Conservation (phyloP, 2,329 filamentous ascomycete species). For the Cladophialophora psammophila region DNA sequence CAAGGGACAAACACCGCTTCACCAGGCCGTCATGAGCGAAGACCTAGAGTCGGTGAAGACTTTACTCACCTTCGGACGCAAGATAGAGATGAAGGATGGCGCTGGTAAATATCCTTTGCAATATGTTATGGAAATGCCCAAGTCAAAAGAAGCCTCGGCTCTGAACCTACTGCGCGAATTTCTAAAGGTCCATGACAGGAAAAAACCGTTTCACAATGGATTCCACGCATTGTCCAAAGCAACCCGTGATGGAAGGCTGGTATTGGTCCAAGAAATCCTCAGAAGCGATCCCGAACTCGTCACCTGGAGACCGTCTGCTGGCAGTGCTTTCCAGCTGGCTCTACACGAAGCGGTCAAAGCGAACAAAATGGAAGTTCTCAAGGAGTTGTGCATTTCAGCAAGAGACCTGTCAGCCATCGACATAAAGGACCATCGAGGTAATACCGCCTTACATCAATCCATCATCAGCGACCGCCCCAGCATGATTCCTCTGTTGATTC, state of each 20-base stretch:
- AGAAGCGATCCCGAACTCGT: background rate
- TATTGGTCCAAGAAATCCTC: background rate
- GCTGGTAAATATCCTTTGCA: background rate
- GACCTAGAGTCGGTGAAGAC: background rate
- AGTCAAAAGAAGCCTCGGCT: background rate
- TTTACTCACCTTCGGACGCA: background rate
- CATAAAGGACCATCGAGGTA: background rate
- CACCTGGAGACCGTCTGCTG: background rate
- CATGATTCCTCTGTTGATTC: background rate
- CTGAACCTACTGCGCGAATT: background rate
- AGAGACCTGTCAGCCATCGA: background rate
- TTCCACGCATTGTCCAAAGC: background rate
- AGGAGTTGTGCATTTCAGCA: constrained; percentile 4
- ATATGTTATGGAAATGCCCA: background rate
- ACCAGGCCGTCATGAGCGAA: constrained; percentile 20
- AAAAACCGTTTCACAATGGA: background rate
- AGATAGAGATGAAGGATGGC: background rate
- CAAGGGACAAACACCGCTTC: constrained; percentile 17
- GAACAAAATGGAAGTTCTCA: constrained; percentile 2
- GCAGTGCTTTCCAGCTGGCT: background rate
- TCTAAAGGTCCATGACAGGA: background rate
- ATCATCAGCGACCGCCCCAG: background rate
- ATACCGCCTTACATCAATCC: constrained; percentile 4
- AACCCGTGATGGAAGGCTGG: background rate
- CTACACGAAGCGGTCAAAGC: constrained; percentile 13